Base-by-base conservation (phyloP, 2,329 filamentous ascomycete species). In the Myriosclerotinia scirpicola region DNA sequence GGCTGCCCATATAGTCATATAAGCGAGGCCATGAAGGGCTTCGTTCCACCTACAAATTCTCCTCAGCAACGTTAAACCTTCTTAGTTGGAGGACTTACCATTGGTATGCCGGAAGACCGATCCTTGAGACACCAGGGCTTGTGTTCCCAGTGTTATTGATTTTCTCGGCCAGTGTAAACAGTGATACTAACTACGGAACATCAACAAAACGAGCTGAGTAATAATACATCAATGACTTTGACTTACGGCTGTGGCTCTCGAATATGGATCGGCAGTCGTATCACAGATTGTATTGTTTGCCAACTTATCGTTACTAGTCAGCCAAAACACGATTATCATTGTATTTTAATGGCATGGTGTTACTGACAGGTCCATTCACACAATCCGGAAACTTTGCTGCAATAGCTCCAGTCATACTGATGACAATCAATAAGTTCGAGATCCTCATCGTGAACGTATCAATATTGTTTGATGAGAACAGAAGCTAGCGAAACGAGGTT, bases 11-110 rank as follows among this genome's bases (percentile, higher is more conserved):
- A 82, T 79, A 7, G 85, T 84, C 0, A 85, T 86, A 0, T 70
- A 73, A 5, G 83, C 86, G 0, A 90, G 79, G 1, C 88, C 88
- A 72, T 90, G 87, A 0, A 89, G 81, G 1, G 83, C 86, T 75
- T 87, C 85, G 54, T 80, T 83, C 84, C 85, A 88, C 62, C 62
- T 64, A 14, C 15, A 3, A 17, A n/a, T 48, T 8, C 44, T 20
- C 36, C 12, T 60, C 15, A 64, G 40, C 20, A 58, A 48, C 0
- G 17, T 17, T 11, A 38, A 12, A 2, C 4, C 14, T 2, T 0
- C 17, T 5, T 54, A 5, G 12, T 14, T n/a, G 44, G 20, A 52
- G n/a, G 5, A 20, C 62, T 6, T 26, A 64, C 79, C 85, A 87
- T 70, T 84, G 79, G 70, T 90, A 90, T 0, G 81, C 74, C 17